Base-by-base conservation (phyloP, 176 grass and related monocot genomes). In the Hyparrhenia diplandra region DNA sequence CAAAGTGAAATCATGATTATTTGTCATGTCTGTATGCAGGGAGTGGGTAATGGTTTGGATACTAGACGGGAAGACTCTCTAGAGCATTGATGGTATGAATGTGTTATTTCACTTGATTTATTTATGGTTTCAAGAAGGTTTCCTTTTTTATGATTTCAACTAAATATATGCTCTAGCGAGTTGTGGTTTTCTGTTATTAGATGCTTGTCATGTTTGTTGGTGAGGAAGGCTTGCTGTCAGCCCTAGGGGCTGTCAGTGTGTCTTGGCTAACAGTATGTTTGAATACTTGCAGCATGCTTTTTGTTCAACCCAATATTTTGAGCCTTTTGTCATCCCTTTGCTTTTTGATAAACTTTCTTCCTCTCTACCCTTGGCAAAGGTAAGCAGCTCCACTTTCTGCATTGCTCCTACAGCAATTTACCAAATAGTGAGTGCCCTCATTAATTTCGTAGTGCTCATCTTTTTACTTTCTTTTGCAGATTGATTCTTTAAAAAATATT, bases 401-500 rank as follows among this genome's bases (percentile, higher is more conserved):
- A 16, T 59, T 88, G 69, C 46, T 81, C 79, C 72, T 78, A 54
- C 55, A 64, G 32, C 21, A 85, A 83, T 52, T 77, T 73, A 65
- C 82, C 34, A 51, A 49, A n/a, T 86, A 69, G 13, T 60, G 60
- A 69, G 81, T 10, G 72, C 24, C 29, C 29, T 62, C 54, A 29
- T 14, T 43, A 24, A 32, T 30, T 78, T 77, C 23, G 55, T 64
- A 62, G 25, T 62, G 45, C 74, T 81, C 10, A 88, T 51, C 34
- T 41, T 69, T n/a, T 75, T n/a, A 45, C 78, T 80, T 82, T 81
- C 64, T 89, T 89, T 64, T 85, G 72, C 90, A 98, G 95, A 52
- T 89, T 91, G 95, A 98, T 86, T 98, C 95, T 82, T 87, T 98
- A 74, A 98, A 74, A 98, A 93, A 82, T 98, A 98, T 95, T 85